Base-by-base conservation (phyloP, 805 yeast species). In the Saccharomyces paradoxus region DNA sequence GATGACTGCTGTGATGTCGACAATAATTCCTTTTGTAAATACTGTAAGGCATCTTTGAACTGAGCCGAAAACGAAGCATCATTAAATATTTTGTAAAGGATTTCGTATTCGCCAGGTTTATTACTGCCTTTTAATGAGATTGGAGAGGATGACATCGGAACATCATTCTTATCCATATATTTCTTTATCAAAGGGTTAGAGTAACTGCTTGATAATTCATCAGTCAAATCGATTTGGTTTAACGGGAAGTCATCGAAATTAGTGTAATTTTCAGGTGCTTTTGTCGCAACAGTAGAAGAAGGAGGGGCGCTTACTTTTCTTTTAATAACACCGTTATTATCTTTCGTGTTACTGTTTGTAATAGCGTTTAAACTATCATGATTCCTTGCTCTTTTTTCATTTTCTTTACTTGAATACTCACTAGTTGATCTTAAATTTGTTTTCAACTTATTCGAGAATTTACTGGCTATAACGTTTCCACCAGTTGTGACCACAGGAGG, bases 181-280 rank as follows among this genome's bases (percentile, higher is more conserved):
- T 67, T 67, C n/a, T 61, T 62, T 5, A 67, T 52, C 8, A 66
- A 47, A 10, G 67, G 63, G 44, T 60, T 62, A 5, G 69, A 60
- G 41, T 59, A 60, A 14, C 58, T 48, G 32, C 57, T 59, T 1
- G 67, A 55, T 4, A 69, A 29, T 26, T 69, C 71, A 24, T 58
- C 65, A 0, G 71, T 69, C 3, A 69, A 58, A 55, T 69, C 72
- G 22, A 68, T 57, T 32, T 60, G 63, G 22, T 53, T 54, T 29
- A 46, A 32, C 13, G 44, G 7, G 9, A 32, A 41, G 17, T 50
- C 49, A 24, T 17, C 30, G 5, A 9, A 5, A n/a, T 30, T 41
- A 28, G 2, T 27, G 10, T 26, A 14, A 32, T 31, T 22, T 32
- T 29, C 22, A n/a, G 27, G 3, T 49, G 37, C 44, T 50, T 44